These are phyloP conservation scores for Mycena metata DNA, from an alignment of 768 basidiomycete genomes.

Conservation along the genomic window DNA sequence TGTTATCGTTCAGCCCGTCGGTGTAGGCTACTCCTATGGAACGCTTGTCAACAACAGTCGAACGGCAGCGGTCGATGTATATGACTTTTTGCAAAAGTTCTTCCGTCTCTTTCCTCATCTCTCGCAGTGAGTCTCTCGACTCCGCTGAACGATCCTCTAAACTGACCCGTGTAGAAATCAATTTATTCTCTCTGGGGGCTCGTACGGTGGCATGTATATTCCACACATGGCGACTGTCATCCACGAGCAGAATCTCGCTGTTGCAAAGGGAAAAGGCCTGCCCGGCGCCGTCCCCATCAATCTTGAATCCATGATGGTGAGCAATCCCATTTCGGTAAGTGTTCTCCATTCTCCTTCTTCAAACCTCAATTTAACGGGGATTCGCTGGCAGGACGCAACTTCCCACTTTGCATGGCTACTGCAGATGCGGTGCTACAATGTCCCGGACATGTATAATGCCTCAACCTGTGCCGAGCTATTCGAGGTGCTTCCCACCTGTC, in stretches of 20 bases:
- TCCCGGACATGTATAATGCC: constrained; percentile 46
- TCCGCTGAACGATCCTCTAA: background rate
- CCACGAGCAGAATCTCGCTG: constrained; percentile 47
- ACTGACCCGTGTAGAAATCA: constrained; percentile 31
- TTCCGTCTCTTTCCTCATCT: constrained; percentile 11
- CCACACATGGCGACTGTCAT: constrained; percentile 54
- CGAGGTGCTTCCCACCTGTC: constrained; percentile 43
- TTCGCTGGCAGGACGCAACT: constrained; percentile 45
- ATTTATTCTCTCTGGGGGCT: constrained; percentile 46
- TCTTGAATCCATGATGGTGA: constrained; percentile 50
- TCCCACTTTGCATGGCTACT: constrained; percentile 48
- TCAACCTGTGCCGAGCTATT: constrained; percentile 45
- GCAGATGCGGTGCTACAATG: constrained; percentile 43
- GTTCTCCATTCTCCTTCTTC: background rate
- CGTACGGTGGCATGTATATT: constrained; percentile 53
- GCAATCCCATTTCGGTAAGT: constrained; percentile 45
- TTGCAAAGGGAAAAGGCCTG: constrained; percentile 37
- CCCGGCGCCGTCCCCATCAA: constrained; percentile 45
- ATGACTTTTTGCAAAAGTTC: constrained; percentile 50
- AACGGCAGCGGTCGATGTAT: constrained; percentile 48
- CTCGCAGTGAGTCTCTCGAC: background rate
- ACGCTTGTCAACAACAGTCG: constrained; percentile 47
- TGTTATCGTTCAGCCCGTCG: constrained; percentile 43
- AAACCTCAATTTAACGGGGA: no score
- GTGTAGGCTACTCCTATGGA: constrained; percentile 47